Evolutionary conservation across 352 stramenopile genomes (phyloP).

Genomic region (Phytopythium delawarense): DNA sequence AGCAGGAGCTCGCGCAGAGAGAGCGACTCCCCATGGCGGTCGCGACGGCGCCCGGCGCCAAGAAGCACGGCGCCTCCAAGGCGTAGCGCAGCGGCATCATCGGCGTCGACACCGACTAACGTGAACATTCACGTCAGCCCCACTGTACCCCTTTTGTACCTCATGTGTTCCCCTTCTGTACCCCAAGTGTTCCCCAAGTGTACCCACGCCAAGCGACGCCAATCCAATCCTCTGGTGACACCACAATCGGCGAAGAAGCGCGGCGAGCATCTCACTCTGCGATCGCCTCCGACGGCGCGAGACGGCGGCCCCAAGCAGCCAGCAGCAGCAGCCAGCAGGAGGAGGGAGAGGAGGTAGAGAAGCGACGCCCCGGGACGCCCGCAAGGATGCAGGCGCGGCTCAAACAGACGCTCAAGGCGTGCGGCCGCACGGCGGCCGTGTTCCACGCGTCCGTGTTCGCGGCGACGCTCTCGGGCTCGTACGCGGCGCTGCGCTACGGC

Average conservation of each 20-base stretch:
- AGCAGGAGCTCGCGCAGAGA: slow-evolving; percentile 33
- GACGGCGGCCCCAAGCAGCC: neutral
- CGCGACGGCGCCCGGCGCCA: neutral
- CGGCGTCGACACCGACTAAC: no score
- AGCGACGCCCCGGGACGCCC: no score
- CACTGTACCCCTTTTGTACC: no score
- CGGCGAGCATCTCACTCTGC: neutral
- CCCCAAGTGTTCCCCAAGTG: no score
- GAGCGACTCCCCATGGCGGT: slow-evolving; percentile 4
- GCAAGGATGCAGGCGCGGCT: slow-evolving; percentile 49
- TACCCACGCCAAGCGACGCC: no score
- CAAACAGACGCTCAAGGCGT: slow-evolving; percentile 88
- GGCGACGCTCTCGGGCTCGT: slow-evolving; percentile 90
- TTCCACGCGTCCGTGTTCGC: slow-evolving; percentile 92
- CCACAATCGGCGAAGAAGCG: no score
- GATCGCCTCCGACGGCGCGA: neutral
- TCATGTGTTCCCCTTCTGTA: no score
- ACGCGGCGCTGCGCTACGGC: slow-evolving; percentile 61
- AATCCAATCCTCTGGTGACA: no score
- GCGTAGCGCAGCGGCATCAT: neutral
- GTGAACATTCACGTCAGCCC: no score
- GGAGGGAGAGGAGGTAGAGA: no score
- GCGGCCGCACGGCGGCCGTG: slow-evolving; percentile 93
- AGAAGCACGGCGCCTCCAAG: neutral
- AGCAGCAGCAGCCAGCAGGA: neutral